A percentile compares a stretch with the other conserved stretches of the same genome.
Evolutionary conservation across 1,284 basidiomycete species (phyloP).

Genomic region (Tylopilus sp.): DNA sequence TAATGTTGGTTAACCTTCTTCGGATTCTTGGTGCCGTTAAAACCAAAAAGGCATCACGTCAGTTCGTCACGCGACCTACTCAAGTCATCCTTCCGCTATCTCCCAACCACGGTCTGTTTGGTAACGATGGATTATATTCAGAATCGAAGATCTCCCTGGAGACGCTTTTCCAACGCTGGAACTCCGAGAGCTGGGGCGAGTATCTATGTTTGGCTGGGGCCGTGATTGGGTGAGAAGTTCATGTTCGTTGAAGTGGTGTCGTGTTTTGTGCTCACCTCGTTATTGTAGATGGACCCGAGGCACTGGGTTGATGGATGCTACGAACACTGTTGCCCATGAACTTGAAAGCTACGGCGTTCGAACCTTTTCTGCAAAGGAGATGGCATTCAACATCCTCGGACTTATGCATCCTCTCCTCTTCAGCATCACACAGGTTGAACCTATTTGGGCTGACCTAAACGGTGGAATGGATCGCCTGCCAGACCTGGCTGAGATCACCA

Average conservation of each 20-base stretch:
- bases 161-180: conserved; percentile 97
- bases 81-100: conserved; percentile 97
- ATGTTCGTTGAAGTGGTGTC: background rate
- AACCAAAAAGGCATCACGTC: conserved; percentile 93
- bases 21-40: conserved; percentile 96
- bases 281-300: conserved; percentile 85
- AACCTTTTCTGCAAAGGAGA: conserved; percentile 99
- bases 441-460: conserved; percentile 97
- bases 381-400: conserved; percentile 99
- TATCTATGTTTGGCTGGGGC: conserved; percentile 97
- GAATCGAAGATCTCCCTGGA: conserved; percentile 99
- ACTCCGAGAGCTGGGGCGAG: conserved; percentile 98
- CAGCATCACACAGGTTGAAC: conserved; percentile 99
- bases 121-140: conserved; percentile 96
- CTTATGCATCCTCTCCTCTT: conserved; percentile 99
- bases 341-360: conserved; percentile 92
- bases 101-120: conserved; percentile 97
- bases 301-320: conserved; percentile 96
- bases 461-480: conserved; percentile 97
- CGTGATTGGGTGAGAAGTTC: conserved; percentile 79
- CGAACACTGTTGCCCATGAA: conserved; percentile 93
- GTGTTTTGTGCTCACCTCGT: conserved; percentile 12
- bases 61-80: conserved; percentile 96
- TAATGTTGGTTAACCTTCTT: conserved; percentile 94
- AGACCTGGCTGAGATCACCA: conserved; percentile 90